Evolutionary conservation across 1,139 yeast genomes (phyloP).

Genomic region (Yamadazyma sp.): DNA sequence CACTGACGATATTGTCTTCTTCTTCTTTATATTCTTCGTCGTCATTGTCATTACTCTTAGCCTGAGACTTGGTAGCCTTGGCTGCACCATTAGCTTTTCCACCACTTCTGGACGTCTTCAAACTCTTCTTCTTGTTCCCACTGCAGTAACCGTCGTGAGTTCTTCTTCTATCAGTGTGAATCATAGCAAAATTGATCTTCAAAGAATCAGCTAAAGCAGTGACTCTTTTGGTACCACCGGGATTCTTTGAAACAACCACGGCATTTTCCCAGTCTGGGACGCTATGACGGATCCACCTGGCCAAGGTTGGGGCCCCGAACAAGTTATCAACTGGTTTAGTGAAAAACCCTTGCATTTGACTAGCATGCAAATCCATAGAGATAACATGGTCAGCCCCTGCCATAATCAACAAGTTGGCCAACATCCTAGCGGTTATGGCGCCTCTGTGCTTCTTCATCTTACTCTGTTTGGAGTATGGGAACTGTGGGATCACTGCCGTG

Average conservation of each 20-base stretch:
- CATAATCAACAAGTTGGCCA: slow-evolving; percentile 91
- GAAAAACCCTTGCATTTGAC: slow-evolving; percentile 99
- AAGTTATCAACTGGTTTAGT: slow-evolving; percentile 95
- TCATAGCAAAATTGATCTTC: slow-evolving; percentile 97
- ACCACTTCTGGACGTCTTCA: slow-evolving; percentile 20
- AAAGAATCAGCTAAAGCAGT: slow-evolving; percentile 95
- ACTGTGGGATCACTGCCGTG: slow-evolving; percentile 96
- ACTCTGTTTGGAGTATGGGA: slow-evolving; percentile 95
- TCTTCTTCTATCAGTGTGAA: slow-evolving; percentile 96
- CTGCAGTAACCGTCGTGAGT: slow-evolving; percentile 64
- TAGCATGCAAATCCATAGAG: slow-evolving; percentile 96
- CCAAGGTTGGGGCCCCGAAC: slow-evolving; percentile 95
- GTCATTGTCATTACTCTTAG: slow-evolving; percentile 2
- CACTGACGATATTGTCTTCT: slow-evolving; percentile 72
- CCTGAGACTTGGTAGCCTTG: slow-evolving; percentile 5
- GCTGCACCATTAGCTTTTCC: slow-evolving; percentile 30
- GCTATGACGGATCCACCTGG: slow-evolving; percentile 93
- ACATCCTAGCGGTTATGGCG: slow-evolving; percentile 98
- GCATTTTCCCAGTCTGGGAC: slow-evolving; percentile 79
- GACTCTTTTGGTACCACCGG: slow-evolving; percentile 98
- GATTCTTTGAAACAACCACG: slow-evolving; percentile 91
- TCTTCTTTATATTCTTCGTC: slow-evolving; percentile 50
- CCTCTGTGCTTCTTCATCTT: slow-evolving; percentile 99
- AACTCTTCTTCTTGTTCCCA: slow-evolving; percentile 35
- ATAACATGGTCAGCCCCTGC: slow-evolving; percentile 99